phyloP scores from a whole-genome alignment of 2,329 filamentous ascomycete species.

The Alternaria arborescens region DNA sequence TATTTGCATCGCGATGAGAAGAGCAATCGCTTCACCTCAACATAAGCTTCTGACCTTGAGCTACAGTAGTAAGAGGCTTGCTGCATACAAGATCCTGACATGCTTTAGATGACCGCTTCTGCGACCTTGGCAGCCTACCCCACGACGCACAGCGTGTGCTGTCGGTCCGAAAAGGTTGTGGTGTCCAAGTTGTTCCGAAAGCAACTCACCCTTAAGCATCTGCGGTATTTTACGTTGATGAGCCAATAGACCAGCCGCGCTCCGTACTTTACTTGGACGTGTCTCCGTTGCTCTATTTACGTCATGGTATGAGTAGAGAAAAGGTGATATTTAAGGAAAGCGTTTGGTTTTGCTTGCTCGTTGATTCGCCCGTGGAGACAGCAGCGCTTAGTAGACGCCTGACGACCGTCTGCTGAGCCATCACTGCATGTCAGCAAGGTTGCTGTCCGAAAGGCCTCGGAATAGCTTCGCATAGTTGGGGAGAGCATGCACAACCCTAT shows the following conservation, averaged over 20 bases:
- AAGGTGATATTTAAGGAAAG: not conserved
- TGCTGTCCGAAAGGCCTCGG: not conserved
- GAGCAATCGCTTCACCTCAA: not conserved
- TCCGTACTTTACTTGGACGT: too few relatives aligned
- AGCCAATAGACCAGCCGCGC: not conserved
- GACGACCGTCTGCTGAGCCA: not conserved
- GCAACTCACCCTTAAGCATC: not conserved
- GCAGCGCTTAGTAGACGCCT: constrained; percentile 11
- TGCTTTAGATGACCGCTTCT: constrained; percentile 15
- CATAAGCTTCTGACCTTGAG: constrained; percentile 5
- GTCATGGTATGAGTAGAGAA: not conserved
- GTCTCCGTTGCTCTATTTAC: not conserved
- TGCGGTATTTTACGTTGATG: not conserved
- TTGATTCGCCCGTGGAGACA: not conserved
- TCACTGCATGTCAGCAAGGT: not conserved
- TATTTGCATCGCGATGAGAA: not conserved
- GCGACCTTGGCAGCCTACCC: constrained; percentile 16
- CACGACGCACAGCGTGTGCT: not conserved
- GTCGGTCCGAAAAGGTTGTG: not conserved
- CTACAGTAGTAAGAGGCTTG: constrained; percentile 22
- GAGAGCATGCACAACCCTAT: not conserved
- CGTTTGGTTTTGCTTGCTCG: not conserved
- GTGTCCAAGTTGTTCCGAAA: not conserved
- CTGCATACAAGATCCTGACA: constrained; percentile 19
- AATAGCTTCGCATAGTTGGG: not conserved